Evolutionary conservation across 1,284 basidiomycete genomes (phyloP).

Genomic region (Marasmius oreades): DNA sequence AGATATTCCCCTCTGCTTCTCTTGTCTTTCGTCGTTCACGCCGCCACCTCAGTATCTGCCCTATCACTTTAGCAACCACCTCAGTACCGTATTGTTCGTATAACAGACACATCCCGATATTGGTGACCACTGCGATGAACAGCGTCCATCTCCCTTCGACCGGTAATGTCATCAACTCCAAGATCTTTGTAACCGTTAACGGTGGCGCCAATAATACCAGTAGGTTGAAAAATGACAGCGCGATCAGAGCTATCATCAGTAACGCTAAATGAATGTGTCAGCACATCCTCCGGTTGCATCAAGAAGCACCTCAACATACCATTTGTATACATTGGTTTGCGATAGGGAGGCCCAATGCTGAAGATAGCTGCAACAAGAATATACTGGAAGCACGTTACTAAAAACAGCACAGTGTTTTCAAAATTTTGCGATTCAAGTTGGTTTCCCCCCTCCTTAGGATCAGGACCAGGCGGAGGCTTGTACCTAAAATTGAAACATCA

Average conservation of each 20-base stretch:
- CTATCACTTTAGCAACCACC: constrained; percentile 56
- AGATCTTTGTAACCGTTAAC: constrained; percentile 53
- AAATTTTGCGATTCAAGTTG: constrained; percentile 89
- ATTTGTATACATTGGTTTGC: constrained; percentile 94
- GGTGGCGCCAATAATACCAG: constrained; percentile 75
- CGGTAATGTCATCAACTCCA: constrained; percentile 82
- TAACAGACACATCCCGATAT: constrained; percentile 70
- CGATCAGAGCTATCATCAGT: constrained; percentile 71
- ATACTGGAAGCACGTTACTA: constrained; percentile 98
- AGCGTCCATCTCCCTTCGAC: constrained; percentile 68
- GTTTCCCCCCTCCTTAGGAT: constrained; percentile 60
- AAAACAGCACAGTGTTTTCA: constrained; percentile 92
- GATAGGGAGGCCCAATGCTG: constrained; percentile 96
- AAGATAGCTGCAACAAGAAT: constrained; percentile 96
- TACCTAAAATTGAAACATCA: constrained; percentile 45
- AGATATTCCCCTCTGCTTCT: constrained; percentile 53
- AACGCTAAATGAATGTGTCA: constrained; percentile 46
- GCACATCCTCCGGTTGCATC: neutral
- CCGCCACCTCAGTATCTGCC: constrained; percentile 40
- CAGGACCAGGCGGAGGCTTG: constrained; percentile 46
- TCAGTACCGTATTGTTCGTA: constrained; percentile 81
- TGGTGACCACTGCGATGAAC: constrained; percentile 66
- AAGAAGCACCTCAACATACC: constrained; percentile 46
- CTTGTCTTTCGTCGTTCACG: constrained; percentile 44
- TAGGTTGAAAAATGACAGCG: constrained; percentile 69